Evolutionary conservation across 768 basidiomycete species (phyloP), one percentile per base, ranked within the genome.

Genomic region (Tremella mesenterica): DNA sequence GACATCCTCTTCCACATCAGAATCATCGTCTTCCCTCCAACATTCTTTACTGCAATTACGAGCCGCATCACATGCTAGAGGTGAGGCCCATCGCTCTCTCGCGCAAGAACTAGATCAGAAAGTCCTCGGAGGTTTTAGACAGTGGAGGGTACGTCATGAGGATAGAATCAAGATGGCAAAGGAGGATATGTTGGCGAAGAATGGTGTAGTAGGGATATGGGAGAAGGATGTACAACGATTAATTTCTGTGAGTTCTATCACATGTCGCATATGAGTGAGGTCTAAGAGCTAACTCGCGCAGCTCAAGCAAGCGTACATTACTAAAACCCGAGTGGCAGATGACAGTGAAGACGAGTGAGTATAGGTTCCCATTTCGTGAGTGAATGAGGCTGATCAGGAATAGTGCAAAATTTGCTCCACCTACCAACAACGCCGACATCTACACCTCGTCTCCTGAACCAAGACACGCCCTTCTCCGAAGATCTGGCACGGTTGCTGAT

Each of bases 291-390:
- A 14, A 14, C 18, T 21, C 18, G 2, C 5, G 4, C 70, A 84
- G 73, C 74, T 90, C 58, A 89, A 86, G 74, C 79, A 83, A 48
- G 77, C 81, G 50, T 93, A 93, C 67, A 71, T 88, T 10, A 73
- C 78, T 28, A 93, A 90, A 73, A 83, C 81, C 0, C 81, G 87
- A 50, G 80, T 81, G 34, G 90, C 91, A 14, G 91, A 95, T 63
- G 91, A 95, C 67, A 84, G 85, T 7, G 89, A 89, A 70, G 91
- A 95, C 70, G 90, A 93, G 91, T 93, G 73, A 65, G 88, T 77
- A 26, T 27, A 33, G 4, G 1, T 45, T 44, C 54, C 12, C 45
- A 20, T 58, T 39, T 48, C 39, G 33, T 16, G 28, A 43, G 28
- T 27, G 28, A 18, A 38, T 14, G 28, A 20, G 14, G 16, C 20